phyloP scores from a whole-genome alignment of 1,139 yeast species.

The Yamadazyma triangularis region DNA sequence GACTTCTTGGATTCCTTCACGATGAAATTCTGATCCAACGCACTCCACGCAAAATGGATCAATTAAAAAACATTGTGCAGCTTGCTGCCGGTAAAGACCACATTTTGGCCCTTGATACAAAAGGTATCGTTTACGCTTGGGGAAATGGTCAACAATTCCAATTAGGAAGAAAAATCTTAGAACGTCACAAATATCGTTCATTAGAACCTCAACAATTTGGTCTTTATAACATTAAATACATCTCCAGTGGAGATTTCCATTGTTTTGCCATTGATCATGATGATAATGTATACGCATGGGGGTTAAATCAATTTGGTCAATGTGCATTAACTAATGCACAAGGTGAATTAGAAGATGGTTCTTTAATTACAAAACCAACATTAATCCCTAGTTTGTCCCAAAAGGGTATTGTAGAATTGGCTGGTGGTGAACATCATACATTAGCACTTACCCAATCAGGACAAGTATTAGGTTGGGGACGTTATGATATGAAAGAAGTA shows the following conservation, averaged over 20 bases:
- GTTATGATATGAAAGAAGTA: conserved; percentile 88
- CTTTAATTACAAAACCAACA: conserved; percentile 74
- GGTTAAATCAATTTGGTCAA: conserved; percentile 93
- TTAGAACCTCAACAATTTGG: conserved; percentile 79
- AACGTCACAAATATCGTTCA: conserved; percentile 66
- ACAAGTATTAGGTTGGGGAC: conserved; percentile 78
- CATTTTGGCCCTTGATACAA: conserved; percentile 72
- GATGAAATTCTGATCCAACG: conserved; percentile 55
- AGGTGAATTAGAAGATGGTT: conserved; percentile 73
- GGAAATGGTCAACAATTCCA: conserved; percentile 95
- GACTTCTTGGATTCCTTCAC: conserved; percentile 76
- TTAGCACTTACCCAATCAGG: conserved; percentile 71
- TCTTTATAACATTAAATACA: conserved; percentile 66
- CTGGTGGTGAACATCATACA: conserved; percentile 95
- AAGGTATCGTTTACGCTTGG: conserved; percentile 93
- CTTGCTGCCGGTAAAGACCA: conserved; percentile 94
- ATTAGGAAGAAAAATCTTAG: conserved; percentile 78
- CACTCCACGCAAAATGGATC: conserved; percentile 60
- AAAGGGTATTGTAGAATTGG: conserved; percentile 56
- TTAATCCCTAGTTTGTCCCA: conserved; percentile 56
- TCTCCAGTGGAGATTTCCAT: conserved; percentile 94
- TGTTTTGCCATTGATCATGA: conserved; percentile 83
- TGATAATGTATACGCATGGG: conserved; percentile 82
- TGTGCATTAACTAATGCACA: conserved; percentile 67
- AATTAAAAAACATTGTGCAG: conserved; percentile 70